phyloP scores from a whole-genome alignment of 2,329 filamentous ascomycete genomes.

The Ceratocystis ficicola region DNA sequence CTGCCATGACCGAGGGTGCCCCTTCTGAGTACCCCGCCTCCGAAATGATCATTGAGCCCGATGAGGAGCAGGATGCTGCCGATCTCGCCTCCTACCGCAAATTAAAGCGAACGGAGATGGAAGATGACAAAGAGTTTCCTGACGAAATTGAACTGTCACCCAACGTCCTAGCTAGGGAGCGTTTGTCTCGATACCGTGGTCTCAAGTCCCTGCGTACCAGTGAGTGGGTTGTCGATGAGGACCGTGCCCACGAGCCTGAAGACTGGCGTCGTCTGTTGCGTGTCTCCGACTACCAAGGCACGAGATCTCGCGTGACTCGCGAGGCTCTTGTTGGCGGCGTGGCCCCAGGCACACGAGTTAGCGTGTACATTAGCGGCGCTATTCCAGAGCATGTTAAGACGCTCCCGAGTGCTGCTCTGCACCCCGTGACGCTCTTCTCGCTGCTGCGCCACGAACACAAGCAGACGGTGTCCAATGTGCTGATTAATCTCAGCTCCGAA shows the following conservation, averaged over 20 bases:
- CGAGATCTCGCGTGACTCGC: constrained; percentile 60
- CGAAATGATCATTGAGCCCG: constrained; percentile 76
- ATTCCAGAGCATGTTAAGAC: constrained; percentile 35
- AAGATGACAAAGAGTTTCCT: constrained; percentile 89
- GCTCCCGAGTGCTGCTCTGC: constrained; percentile 36
- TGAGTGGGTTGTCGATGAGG: constrained; percentile 79
- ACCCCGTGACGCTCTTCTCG: constrained; percentile 67
- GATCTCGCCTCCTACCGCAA: constrained; percentile 72
- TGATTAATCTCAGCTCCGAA: constrained; percentile 72
- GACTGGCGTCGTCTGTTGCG: constrained; percentile 80
- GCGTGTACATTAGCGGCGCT: constrained; percentile 55
- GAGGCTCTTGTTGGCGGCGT: constrained; percentile 87
- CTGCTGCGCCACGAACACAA: constrained; percentile 92
- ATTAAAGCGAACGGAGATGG: constrained; percentile 64
- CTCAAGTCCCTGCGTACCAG: constrained; percentile 84
- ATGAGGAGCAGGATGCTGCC: constrained; percentile 67
- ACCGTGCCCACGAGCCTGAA: constrained; percentile 73
- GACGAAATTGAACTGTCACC: constrained; percentile 94
- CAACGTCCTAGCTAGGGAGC: constrained; percentile 71
- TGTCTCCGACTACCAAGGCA: constrained; percentile 78
- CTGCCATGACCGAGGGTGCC: constrained; percentile 57
- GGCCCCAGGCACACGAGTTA: constrained; percentile 67
- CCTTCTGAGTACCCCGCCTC: constrained; percentile 88
- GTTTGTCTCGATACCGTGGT: constrained; percentile 75
- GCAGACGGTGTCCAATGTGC: constrained; percentile 76